Percentiles rank a stretch among this genome's conserved stretches.
Evolutionary conservation across 1,139 yeast species (phyloP).

Genomic region (Blastobotrys capitulatus): DNA sequence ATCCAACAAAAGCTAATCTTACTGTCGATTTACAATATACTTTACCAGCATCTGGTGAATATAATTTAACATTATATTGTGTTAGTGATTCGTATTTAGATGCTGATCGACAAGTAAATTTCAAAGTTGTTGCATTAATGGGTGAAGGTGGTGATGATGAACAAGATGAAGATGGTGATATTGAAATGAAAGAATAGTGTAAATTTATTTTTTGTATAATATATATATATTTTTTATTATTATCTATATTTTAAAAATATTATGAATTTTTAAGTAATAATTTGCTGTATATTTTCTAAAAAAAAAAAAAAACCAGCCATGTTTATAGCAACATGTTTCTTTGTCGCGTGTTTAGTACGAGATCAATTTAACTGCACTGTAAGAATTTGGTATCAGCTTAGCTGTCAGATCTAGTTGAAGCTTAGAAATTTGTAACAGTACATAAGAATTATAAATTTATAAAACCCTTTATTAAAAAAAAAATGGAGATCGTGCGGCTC

Average conservation of each 20-base stretch:
- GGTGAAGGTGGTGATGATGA: conserved; percentile 21
- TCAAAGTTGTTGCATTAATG: conserved; percentile 47
- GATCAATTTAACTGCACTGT: no score
- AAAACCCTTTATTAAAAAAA: no score
- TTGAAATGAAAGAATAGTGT: conserved; percentile 14
- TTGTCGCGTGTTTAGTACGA: no score
- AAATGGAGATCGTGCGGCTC: no score
- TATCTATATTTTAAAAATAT: not conserved
- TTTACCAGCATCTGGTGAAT: conserved; percentile 56
- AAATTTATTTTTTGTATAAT: not conserved
- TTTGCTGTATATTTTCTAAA: no score
- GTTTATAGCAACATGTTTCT: no score
- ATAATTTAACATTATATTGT: conserved; percentile 68
- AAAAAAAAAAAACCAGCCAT: no score
- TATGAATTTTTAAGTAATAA: no score
- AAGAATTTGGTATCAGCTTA: no score
- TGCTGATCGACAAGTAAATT: conserved; percentile 73
- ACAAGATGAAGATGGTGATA: conserved; percentile 30
- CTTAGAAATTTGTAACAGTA: no score
- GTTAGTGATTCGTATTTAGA: conserved; percentile 88
- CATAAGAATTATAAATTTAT: no score
- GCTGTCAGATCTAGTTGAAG: no score
- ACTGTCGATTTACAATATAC: conserved; percentile 50
- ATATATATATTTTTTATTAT: not conserved
- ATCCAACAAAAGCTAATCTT: conserved; percentile 50